These are phyloP conservation scores for Blastocystis sp. DNA, from an alignment of 352 stramenopile genomes.

Conservation along the genomic window DNA sequence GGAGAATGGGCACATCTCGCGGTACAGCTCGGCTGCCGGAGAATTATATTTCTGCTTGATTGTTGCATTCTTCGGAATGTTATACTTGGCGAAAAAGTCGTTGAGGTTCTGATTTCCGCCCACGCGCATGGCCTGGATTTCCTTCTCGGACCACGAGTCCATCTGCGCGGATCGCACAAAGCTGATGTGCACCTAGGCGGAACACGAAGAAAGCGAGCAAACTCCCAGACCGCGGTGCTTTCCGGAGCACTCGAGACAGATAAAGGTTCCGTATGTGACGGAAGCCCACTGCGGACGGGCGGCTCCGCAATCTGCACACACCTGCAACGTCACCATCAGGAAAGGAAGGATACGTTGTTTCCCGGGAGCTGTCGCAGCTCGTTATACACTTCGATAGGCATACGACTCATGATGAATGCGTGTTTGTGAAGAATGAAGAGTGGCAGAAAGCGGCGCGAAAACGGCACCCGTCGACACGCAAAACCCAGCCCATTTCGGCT, in stretches of 20 bases:
- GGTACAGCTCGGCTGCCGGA: constrained; percentile 66
- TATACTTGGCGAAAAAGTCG: constrained; percentile 68
- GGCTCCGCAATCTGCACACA: constrained; percentile 70
- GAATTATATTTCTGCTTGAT: constrained; percentile 71
- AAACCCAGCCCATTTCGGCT: neutral
- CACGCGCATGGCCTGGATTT: constrained; percentile 69
- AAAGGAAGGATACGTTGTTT: constrained; percentile 66
- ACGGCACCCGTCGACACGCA: neutral
- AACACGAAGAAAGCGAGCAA: neutral
- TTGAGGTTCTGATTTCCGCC: constrained; percentile 70
- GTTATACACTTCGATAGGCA: constrained; percentile 28
- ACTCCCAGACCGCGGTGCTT: constrained; percentile 70
- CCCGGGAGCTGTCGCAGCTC: constrained; percentile 66
- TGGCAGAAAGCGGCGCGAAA: neutral
- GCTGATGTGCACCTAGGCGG: constrained; percentile 69
- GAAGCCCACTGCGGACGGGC: constrained; percentile 71
- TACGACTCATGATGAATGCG: constrained; percentile 54
- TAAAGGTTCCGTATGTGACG: constrained; percentile 72
- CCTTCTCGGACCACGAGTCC: constrained; percentile 71
- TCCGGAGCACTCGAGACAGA: constrained; percentile 71
- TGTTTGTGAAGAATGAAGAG: constrained; percentile 5
- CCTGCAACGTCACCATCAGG: constrained; percentile 4
- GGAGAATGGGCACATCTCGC: constrained; percentile 34
- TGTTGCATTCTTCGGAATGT: constrained; percentile 54
- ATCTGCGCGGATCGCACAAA: constrained; percentile 71